Conservation (phyloP, 2,329 filamentous ascomycete genomes). For the Colletotrichum sp. region DNA sequence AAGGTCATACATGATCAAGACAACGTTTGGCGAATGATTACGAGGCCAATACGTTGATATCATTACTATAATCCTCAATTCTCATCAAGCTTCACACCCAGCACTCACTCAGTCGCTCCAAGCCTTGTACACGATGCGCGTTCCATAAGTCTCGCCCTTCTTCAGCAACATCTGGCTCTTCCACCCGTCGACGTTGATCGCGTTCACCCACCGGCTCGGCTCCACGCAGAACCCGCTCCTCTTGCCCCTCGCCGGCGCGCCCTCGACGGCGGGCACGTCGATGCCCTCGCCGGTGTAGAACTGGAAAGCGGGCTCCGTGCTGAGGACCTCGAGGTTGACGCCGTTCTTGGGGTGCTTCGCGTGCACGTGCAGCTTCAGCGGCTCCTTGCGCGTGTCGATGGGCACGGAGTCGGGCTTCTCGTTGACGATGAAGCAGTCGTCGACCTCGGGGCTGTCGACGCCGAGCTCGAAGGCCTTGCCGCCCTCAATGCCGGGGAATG, state of each 20-base stretch:
- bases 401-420: conserved; percentile 63
- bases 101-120: conserved; percentile 69
- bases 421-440: conserved; percentile 89
- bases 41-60: background rate
- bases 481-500: conserved; percentile 69
- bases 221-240: conserved; percentile 90
- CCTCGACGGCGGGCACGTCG: conserved; percentile 72
- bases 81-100: background rate
- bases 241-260: conserved; percentile 65
- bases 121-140: conserved; percentile 80
- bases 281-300: conserved; percentile 94
- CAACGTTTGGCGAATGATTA: background rate
- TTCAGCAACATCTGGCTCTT: conserved; percentile 79
- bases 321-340: conserved; percentile 84
- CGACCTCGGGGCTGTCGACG: conserved; percentile 75
- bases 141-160: conserved; percentile 84
- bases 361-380: conserved; percentile 71
- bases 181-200: conserved; percentile 82
- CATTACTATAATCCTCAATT: background rate
- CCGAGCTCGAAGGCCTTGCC: conserved; percentile 75
- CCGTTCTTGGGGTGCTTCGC: conserved; percentile 77
- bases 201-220: conserved; percentile 90
- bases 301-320: conserved; percentile 95
- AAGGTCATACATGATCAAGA: conserved; percentile 24
- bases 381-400: conserved; percentile 67